Evolutionary conservation across 2,329 filamentous ascomycete genomes (phyloP).

Genomic region (Venturia nashicola): DNA sequence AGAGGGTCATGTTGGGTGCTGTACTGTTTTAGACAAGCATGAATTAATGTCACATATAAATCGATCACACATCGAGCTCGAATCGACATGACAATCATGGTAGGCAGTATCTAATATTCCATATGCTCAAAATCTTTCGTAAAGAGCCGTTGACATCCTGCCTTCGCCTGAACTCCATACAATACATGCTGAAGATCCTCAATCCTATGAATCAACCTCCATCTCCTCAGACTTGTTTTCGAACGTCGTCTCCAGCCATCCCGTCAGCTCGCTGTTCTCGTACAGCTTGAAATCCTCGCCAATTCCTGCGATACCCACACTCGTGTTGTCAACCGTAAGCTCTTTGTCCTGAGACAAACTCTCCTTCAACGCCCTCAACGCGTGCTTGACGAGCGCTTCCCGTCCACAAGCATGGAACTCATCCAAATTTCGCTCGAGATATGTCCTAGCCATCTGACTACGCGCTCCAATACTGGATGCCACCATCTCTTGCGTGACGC

Average conservation of each 20-base stretch:
- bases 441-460: conserved; percentile 95
- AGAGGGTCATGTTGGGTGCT: neutral
- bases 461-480: conserved; percentile 93
- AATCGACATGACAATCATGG: neutral
- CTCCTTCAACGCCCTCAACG: conserved; percentile 84
- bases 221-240: conserved; percentile 11
- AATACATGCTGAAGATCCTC: neutral
- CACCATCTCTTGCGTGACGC: conserved; percentile 93
- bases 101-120: neutral
- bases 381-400: conserved; percentile 85
- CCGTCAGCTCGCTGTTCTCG: conserved; percentile 66
- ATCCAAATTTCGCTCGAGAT: conserved; percentile 85
- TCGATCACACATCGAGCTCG: neutral
- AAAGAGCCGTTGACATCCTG: neutral
- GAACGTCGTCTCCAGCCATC: conserved; percentile 11
- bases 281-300: conserved; percentile 79
- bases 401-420: conserved; percentile 62
- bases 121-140: neutral
- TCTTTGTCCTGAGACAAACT: conserved; percentile 95
- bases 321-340: conserved; percentile 93
- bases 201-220: conserved; percentile 11
- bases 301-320: conserved; percentile 69
- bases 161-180: conserved; percentile 1
- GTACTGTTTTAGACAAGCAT: neutral
- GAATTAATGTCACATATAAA: neutral